Evolutionary conservation across 2,329 filamentous ascomycete genomes (phyloP).

Genomic region (Hysterium pulicare): DNA sequence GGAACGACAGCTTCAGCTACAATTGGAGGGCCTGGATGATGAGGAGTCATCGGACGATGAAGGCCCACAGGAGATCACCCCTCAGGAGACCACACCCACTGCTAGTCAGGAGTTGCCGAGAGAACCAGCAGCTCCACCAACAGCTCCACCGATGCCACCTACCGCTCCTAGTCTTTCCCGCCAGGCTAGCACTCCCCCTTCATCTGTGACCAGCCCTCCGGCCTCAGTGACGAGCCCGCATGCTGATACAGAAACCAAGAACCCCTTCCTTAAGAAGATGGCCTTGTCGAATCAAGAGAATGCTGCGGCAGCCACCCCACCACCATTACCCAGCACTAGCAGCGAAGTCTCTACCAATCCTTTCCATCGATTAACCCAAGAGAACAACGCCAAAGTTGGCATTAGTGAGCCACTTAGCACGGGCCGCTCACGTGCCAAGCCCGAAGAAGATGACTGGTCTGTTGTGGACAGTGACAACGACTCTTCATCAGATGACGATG

Average conservation of each 20-base stretch:
- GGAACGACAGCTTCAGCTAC: slow-evolving; percentile 82
- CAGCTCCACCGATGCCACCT: slow-evolving; percentile 42
- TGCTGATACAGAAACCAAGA: slow-evolving; percentile 75
- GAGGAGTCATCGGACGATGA: slow-evolving; percentile 80
- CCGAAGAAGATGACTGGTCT: slow-evolving; percentile 76
- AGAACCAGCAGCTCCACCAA: slow-evolving; percentile 47
- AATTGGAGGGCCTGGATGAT: slow-evolving; percentile 76
- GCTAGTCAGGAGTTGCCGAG: slow-evolving; percentile 54
- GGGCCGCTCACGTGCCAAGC: slow-evolving; percentile 54
- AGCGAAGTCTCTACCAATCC: slow-evolving; percentile 78
- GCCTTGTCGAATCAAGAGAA: slow-evolving; percentile 62
- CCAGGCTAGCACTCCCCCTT: slow-evolving; percentile 46
- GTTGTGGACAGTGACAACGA: slow-evolving; percentile 74
- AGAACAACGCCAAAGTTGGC: slow-evolving; percentile 52
- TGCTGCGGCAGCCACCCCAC: slow-evolving; percentile 39
- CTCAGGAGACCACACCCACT: slow-evolving; percentile 57
- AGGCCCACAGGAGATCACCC: slow-evolving; percentile 66
- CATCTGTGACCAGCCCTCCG: slow-evolving; percentile 43
- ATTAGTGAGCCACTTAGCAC: slow-evolving; percentile 45
- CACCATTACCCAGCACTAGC: slow-evolving; percentile 40
- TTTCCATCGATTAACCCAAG: slow-evolving; percentile 81
- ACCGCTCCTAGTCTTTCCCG: slow-evolving; percentile 24
- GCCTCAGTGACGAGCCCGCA: slow-evolving; percentile 48
- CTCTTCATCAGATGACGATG: slow-evolving; percentile 65
- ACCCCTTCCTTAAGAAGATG: slow-evolving; percentile 92